Percentiles rank a stretch among this genome's conserved stretches.
Evolutionary conservation across 192 early-diverging fungal species (phyloP).

Genomic region (Gryganskiella cystojenkinii): DNA sequence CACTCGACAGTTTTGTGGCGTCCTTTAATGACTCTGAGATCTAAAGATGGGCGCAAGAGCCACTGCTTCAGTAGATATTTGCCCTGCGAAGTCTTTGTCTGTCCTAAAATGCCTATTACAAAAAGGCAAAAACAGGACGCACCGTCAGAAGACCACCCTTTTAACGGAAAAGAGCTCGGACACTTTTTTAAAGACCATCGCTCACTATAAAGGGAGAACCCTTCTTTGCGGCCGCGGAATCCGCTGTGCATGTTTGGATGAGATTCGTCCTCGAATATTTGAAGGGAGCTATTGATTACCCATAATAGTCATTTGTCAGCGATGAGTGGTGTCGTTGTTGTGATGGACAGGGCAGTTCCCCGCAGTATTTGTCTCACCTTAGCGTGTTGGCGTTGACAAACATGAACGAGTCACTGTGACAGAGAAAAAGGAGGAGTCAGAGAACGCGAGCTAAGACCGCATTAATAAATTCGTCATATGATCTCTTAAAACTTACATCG

Average conservation of each 20-base stretch:
- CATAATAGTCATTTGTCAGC: too few relatives aligned
- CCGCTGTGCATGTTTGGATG: slow-evolving; percentile 88
- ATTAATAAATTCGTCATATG: background rate
- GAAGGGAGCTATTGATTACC: slow-evolving; percentile 73
- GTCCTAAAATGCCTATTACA: slow-evolving; percentile 68
- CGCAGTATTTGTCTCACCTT: slow-evolving; percentile 49
- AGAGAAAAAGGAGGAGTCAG: background rate
- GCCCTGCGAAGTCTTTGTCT: slow-evolving; percentile 69
- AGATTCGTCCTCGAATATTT: slow-evolving; percentile 77
- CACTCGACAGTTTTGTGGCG: slow-evolving; percentile 69
- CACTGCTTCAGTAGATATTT: slow-evolving; percentile 69
- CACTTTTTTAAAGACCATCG: too few relatives aligned
- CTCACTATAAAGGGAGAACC: slow-evolving; percentile 80
- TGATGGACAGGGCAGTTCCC: background rate
- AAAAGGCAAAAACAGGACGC: background rate
- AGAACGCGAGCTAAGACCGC: background rate
- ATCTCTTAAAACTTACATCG: slow-evolving; percentile 19
- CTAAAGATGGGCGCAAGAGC: slow-evolving; percentile 71
- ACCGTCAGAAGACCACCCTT: too few relatives aligned
- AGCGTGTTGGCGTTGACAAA: slow-evolving; percentile 69
- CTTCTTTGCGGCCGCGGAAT: slow-evolving; percentile 67
- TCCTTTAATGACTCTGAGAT: slow-evolving; percentile 54
- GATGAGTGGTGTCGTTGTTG: background rate
- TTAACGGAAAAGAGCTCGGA: too few relatives aligned
- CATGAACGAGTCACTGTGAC: slow-evolving; percentile 58